Conservation (phyloP, 2,329 filamentous ascomycete species). For the Scorias spongiosa region DNA sequence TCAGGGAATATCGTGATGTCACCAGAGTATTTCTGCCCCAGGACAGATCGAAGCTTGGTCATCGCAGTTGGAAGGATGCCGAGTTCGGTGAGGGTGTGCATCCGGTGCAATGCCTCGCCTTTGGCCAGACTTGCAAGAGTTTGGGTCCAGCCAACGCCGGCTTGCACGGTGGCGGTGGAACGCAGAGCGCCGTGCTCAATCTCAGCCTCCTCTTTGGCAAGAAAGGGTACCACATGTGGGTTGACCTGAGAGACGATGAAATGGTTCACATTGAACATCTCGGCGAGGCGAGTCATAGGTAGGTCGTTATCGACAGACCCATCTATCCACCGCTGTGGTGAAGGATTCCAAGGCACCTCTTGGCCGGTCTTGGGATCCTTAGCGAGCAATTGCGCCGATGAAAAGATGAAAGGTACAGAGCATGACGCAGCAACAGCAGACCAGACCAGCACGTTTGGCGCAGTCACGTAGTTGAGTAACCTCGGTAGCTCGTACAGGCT, state of each 20-base stretch:
- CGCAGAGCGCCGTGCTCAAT: slow-evolving; percentile 16
- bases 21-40: slow-evolving; percentile 83
- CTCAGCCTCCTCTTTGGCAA: slow-evolving; percentile 55
- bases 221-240: slow-evolving; percentile 78
- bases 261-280: slow-evolving; percentile 97
- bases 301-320: slow-evolving; percentile 90
- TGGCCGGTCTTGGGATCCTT: slow-evolving; percentile 72
- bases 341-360: slow-evolving; percentile 70
- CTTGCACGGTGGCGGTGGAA: slow-evolving; percentile 3
- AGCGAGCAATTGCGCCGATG: slow-evolving; percentile 59
- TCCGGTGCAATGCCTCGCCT: slow-evolving; percentile 63
- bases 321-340: slow-evolving; percentile 77
- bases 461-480: slow-evolving; percentile 81
- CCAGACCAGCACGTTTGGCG: slow-evolving; percentile 91
- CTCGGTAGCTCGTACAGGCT: slow-evolving; percentile 76
- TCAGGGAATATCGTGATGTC: slow-evolving; percentile 89
- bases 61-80: slow-evolving; percentile 66
- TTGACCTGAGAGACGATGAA: slow-evolving; percentile 97
- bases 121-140: slow-evolving; percentile 58
- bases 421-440: slow-evolving; percentile 93
- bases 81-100: slow-evolving; percentile 66
- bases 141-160: slow-evolving; percentile 38
- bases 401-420: slow-evolving; percentile 78
- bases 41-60: slow-evolving; percentile 52
- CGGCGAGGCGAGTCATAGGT: slow-evolving; percentile 74